Evolutionary conservation across 2,329 filamentous ascomycete genomes (phyloP).

Genomic region (Calycina marina): DNA sequence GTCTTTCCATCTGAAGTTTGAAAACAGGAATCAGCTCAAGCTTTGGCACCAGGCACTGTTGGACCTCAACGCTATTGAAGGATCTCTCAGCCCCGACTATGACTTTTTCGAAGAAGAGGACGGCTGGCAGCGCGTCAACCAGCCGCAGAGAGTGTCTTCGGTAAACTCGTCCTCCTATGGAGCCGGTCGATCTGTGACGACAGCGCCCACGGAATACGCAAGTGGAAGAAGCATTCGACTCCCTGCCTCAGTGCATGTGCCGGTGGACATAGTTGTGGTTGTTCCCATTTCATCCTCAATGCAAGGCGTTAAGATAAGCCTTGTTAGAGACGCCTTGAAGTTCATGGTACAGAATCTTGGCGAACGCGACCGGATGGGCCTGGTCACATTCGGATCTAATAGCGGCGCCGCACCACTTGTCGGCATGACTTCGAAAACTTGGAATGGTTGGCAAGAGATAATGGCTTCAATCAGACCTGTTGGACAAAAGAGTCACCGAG

Average conservation of each 20-base stretch:
- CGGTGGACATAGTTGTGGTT: slow-evolving; percentile 89
- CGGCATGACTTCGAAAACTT: slow-evolving; percentile 94
- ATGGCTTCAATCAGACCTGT: slow-evolving; percentile 81
- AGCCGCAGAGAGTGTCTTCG: slow-evolving; percentile 62
- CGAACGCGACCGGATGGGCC: slow-evolving; percentile 86
- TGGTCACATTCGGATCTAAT: slow-evolving; percentile 93
- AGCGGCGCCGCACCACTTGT: slow-evolving; percentile 87
- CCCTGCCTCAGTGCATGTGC: slow-evolving; percentile 53
- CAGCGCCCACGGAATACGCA: slow-evolving; percentile 85
- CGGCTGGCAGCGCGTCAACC: slow-evolving; percentile 52
- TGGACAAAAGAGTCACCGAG: slow-evolving; percentile 89
- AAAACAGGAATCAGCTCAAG: slow-evolving; percentile 70
- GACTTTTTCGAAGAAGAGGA: slow-evolving; percentile 86
- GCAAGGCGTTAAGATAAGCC: slow-evolving; percentile 97
- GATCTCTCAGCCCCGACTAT: slow-evolving; percentile 56
- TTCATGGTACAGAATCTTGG: slow-evolving; percentile 86
- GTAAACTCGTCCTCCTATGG: slow-evolving; percentile 70
- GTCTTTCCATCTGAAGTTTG: slow-evolving; percentile 85
- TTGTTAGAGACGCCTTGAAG: slow-evolving; percentile 78
- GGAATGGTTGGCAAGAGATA: slow-evolving; percentile 81
- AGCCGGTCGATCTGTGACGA: slow-evolving; percentile 67
- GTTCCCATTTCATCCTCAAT: slow-evolving; percentile 96
- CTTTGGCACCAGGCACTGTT: slow-evolving; percentile 78
- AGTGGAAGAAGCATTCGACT: slow-evolving; percentile 29
- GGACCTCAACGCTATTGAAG: slow-evolving; percentile 64